Conservation (phyloP, 441 rosid genomes). For the Kokia cookei region DNA sequence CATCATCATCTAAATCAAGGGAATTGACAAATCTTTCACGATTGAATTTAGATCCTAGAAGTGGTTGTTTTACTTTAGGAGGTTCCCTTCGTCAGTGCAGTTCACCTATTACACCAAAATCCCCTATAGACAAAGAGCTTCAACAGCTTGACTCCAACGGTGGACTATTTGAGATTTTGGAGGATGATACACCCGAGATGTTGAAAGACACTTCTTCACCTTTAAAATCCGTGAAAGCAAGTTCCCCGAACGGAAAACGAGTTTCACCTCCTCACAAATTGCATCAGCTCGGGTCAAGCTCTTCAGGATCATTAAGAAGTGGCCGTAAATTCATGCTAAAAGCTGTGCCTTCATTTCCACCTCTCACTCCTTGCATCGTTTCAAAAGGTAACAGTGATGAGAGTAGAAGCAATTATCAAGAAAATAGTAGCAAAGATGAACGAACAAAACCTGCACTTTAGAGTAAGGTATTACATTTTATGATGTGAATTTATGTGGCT, state of each 20-base stretch:
- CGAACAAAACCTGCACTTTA: background rate
- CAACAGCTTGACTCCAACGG: slow-evolving; percentile 16
- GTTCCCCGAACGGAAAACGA: slow-evolving; percentile 49
- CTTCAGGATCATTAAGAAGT: slow-evolving; percentile 38
- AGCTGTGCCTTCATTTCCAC: slow-evolving; percentile 53
- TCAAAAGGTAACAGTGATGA: slow-evolving; percentile 15
- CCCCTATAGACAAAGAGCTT: slow-evolving; percentile 22
- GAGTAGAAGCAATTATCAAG: slow-evolving; percentile 12
- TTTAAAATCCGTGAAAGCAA: slow-evolving; percentile 32
- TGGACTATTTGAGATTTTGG: slow-evolving; percentile 19
- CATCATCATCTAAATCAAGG: slow-evolving; percentile 30
- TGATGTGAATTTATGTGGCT: background rate
- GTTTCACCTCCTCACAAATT: slow-evolving; percentile 45
- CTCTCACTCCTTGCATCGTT: slow-evolving; percentile 42
- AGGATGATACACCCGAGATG: slow-evolving; percentile 49
- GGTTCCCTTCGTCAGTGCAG: slow-evolving; percentile 30
- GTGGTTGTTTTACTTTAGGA: slow-evolving; percentile 17
- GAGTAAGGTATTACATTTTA: slow-evolving; percentile 9
- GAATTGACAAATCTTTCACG: slow-evolving; percentile 19
- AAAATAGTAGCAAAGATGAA: slow-evolving; percentile 11
- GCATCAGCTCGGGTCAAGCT: slow-evolving; percentile 25
- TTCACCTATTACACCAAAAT: slow-evolving; percentile 34
- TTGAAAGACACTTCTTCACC: slow-evolving; percentile 34
- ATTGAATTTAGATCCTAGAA: slow-evolving; percentile 23
- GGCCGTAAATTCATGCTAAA: slow-evolving; percentile 56